Base-by-base conservation (phyloP, 208 protist genomes). In the Naegleria gruberi region DNA sequence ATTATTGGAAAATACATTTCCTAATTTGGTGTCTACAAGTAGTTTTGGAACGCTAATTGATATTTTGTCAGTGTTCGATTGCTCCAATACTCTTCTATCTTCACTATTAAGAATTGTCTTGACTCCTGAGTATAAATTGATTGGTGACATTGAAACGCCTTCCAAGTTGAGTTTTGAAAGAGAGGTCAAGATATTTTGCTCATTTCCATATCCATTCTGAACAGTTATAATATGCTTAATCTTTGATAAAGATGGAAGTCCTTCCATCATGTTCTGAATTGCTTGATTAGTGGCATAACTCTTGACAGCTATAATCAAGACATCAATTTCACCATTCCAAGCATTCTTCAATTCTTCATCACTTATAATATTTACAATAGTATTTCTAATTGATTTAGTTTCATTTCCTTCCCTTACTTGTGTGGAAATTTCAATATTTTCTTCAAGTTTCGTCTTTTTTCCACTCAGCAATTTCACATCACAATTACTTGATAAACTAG, bases 181-280 rank as follows among this genome's bases (percentile, higher is more conserved):
- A 47, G 44, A 2, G 19, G 15, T 65, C 30, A 10, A 30, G 30
- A 95, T 86, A 30, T 83, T 77, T 30, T 95, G 91, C 3, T 77
- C 5, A 87, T 95, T 95, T 2, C 93, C 93, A 42, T 94, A 46
- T 37, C 94, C 94, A 90, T 95, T 95, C 77, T 95, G 94, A 42
- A 95, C 55, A 15, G 94, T 94, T 23, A 94, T 34, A 4, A 94
- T 84, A 0, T 65, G 15, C 30, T 23, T 4, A 89, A 44, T n/a
- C 86, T 92, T 37, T 93, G 83, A 10, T 47, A 55, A 5, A 47
- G 5, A 74, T 82, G 57, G n/a, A 93, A 45, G 2, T 91, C 45
- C 26, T 57, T 91, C 0, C 47, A 90, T 19, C 46, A 84, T 15
- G 41, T 87, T n/a, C 45, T 30, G 19, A 65, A 65, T 65, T 1